Base-by-base conservation (phyloP, 768 basidiomycete species). In the Suillus weaverae region DNA sequence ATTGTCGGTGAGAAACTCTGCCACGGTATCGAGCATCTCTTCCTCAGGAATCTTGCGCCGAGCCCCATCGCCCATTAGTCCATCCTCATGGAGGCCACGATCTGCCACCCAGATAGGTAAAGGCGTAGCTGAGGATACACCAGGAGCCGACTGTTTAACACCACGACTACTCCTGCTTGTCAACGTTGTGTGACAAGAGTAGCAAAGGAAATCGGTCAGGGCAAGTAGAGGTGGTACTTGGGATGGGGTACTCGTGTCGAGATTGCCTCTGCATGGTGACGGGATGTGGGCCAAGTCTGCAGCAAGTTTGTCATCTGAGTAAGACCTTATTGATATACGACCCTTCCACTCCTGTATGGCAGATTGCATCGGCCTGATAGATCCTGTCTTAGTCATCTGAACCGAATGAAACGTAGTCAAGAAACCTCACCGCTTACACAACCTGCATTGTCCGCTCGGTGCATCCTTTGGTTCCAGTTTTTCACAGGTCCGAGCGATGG, bases 401-500 rank as follows among this genome's bases (percentile, higher is more conserved):
- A 26, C 56, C 38, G 18, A 57, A 18, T 30, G 3, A 59, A 59
- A 30, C 20, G 26, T 41, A 30, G 22, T 46, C 1, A n/a, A 62
- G 61, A 32, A 35, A 8, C 66, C 66, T 41, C 60, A 90, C 91
- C 90, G 81, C 70, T 86, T 83, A 70, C 92, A 94, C 7, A 93
- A 72, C 14, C 83, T 69, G 71, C 92, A 94, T 8, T 68, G 70
- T 0, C 78, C 80, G 9, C 75, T 75, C 0, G 85, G 77, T 3
- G 76, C 79, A 61, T 83, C 75, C 72, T 90, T 93, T 0, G 93
- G 86, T 10, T 86, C 82, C 33, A 95, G 76, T 75, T 95, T 95
- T 6, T 83, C 87, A 70, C 90, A 92, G 1, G 93, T 94, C 41
- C 90, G 85, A 30, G 87, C 87, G 59, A 95, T 90, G 0, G 93